Base-by-base conservation (phyloP, 495 filamentous ascomycete genomes). In the Schizothecium vesticola region DNA sequence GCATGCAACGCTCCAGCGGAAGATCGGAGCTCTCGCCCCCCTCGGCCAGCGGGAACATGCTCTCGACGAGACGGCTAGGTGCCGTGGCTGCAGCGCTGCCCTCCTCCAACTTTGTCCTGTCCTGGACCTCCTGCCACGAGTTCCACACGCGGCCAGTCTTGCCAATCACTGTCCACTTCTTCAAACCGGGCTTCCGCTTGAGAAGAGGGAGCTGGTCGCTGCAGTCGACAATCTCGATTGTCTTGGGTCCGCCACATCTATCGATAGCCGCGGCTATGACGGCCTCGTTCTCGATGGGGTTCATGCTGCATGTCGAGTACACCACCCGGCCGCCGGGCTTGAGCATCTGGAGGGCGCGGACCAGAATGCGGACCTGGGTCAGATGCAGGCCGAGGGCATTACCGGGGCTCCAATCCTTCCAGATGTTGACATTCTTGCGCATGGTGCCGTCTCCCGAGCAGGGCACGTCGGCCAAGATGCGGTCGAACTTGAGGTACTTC, bases 301-400 rank as follows among this genome's bases (percentile, higher is more conserved):
- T 99, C 90, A 99, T 91, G 78, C 92, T 96, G 82, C 95, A 99
- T 19, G 95, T 98, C 8, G 94, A 97, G 80, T 98, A 99, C 28
- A 98, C 93, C 10, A 97, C 90, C 59, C 92, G 87, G 67, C 95
- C 95, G 33, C 95, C 95, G 56, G 92, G 90, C 80, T 97, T 98
- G 23, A 98, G 84, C 92, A 99, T 94, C 80, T 99, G 96, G 61
- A 99, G 82, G 22, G 93, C 93, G 65, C 96, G 91, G 63, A 97
- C 90, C 63, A 98, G 83, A 73, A 99, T 99, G 9, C 94, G 86
- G 33, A 90, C 85, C 77, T 99, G 95, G 1, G 90, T 93, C 22
- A 87, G 76, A 76, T 97, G 88, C 13, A 99, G 85, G 16, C 94
- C 94, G 64, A 97, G 77, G 8, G 89, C 94, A 76, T 91, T 96